These are phyloP conservation scores for Lodderomyces pseudojiufengensis DNA, from an alignment of 1,139 yeast genomes.

Conservation along the genomic window DNA sequence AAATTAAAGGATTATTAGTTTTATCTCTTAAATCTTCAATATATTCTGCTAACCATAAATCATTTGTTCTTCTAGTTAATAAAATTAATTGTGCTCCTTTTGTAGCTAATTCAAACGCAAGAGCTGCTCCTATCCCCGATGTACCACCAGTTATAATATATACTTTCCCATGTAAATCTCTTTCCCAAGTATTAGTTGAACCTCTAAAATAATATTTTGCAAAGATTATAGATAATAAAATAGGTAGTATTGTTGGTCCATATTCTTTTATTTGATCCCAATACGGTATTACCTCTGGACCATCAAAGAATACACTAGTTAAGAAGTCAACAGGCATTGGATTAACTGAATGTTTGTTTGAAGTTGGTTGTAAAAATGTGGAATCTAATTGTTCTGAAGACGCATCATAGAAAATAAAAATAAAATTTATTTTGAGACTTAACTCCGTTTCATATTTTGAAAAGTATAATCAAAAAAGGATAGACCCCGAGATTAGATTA, in stretches of 20 bases:
- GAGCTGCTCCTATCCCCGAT: constrained; percentile 79
- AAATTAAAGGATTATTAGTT: constrained; percentile 70
- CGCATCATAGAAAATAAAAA: no score
- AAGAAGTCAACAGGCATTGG: constrained; percentile 87
- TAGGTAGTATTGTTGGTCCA: constrained; percentile 49
- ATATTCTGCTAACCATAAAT: constrained; percentile 77
- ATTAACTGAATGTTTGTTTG: no score
- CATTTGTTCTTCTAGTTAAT: constrained; percentile 60
- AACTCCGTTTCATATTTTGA: no score
- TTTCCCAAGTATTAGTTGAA: constrained; percentile 78
- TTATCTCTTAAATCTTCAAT: constrained; percentile 70
- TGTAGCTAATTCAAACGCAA: constrained; percentile 68
- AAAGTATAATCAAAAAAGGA: no score
- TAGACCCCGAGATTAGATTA: no score
- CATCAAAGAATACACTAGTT: constrained; percentile 62
- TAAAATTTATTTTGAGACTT: no score
- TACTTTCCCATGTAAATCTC: constrained; percentile 89
- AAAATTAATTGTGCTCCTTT: constrained; percentile 86
- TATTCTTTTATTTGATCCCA: constrained; percentile 54
- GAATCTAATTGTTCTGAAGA: no score
- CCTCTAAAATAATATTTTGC: constrained; percentile 77
- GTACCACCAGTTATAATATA: constrained; percentile 81
- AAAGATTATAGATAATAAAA: constrained; percentile 31
- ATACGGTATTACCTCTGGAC: constrained; percentile 67
- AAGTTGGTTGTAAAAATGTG: no score